Conservation (phyloP, 2,329 filamentous ascomycete species). For the Phyllachora maydis region DNA sequence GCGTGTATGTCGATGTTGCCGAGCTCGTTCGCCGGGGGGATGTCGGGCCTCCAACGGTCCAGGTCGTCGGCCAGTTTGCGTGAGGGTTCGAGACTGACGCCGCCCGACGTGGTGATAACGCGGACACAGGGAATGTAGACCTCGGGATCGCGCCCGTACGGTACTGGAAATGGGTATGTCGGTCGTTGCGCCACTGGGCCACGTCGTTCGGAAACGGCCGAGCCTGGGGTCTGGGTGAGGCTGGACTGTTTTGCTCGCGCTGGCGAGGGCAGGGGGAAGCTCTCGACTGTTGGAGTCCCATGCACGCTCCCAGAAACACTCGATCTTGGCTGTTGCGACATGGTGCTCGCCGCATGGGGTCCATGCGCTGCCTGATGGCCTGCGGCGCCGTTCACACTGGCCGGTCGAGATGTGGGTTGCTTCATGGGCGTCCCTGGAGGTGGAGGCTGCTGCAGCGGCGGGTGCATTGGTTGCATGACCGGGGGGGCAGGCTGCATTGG, state of each 20-base stretch:
- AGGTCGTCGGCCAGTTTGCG: constrained; percentile 46
- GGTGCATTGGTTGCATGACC: constrained; percentile 16
- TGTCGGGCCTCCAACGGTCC: constrained; percentile 46
- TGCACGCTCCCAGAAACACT: constrained; percentile 31
- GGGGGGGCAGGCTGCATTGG: constrained; percentile 17
- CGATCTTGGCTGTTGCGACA: constrained; percentile 23
- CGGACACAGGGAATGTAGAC: constrained; percentile 34
- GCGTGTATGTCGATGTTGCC: constrained; percentile 82
- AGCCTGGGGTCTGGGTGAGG: too few relatives aligned
- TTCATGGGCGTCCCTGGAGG: constrained; percentile 20
- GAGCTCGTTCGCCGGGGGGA: constrained; percentile 56
- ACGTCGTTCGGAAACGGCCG: too few relatives aligned
- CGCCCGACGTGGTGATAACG: constrained; percentile 42
- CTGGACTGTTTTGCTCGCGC: constrained; percentile 18
- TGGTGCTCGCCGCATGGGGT: constrained; percentile 19
- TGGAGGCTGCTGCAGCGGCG: constrained; percentile 6
- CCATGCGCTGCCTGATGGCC: constrained; percentile 19
- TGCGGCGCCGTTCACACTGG: constrained; percentile 26
- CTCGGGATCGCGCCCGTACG: constrained; percentile 22
- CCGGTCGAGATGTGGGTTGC: constrained; percentile 23
- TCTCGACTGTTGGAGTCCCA: constrained; percentile 15
- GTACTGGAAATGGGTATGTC: too few relatives aligned
- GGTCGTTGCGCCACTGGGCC: too few relatives aligned
- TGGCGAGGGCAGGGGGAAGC: constrained; percentile 23
- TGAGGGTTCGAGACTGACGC: constrained; percentile 47